Base-by-base conservation (phyloP, 1,284 basidiomycete genomes). In the Leccinum olivaceoglutinosum region DNA sequence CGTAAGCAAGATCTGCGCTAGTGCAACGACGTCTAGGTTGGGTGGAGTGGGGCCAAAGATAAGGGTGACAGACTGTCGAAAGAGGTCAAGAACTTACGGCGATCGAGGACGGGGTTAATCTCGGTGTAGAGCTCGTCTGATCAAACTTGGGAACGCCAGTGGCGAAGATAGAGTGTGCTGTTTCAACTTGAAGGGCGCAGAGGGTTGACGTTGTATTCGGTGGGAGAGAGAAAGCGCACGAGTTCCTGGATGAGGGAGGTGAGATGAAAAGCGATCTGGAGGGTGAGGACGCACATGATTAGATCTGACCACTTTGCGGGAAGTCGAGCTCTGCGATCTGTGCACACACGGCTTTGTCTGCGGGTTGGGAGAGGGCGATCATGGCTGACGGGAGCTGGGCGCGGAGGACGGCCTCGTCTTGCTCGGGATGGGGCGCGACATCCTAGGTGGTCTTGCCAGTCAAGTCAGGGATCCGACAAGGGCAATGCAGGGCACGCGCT, bases 261-360 rank as follows among this genome's bases (percentile, higher is more conserved):
- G 1, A 72, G 71, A 64, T 58, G 55, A 11, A n/a, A 4, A 25
- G 57, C 21, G 65, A 64, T 71, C 21, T 46, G 36, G 41, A 46
- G 0, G 59, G 58, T 57, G 32, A 54, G 57, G 51, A 74, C 91
- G 71, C 73, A 94, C 93, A 78, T 93, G 68, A 96, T 87, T 63
- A 97, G 83, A 75, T 89, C 86, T 36, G 85, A 81, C 95, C 95
- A 98, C 67, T 85, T 84, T 21, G 81, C 76, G 9, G 94, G 95
- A 97, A 98, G 78, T 97, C 95, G 38, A 87, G 81, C 63, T 97
- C 94, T 29, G 93, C 94, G 36, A 97, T 85, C 76, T 97, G 94
- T 4, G 89, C 86, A 12, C 90, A 83, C 62, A 91, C 79, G 1
- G 80, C 68, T 71, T 88, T 90, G 75, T 92, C 89, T 32, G 83